Evolutionary conservation across 179 eudicot species (phyloP).

Genomic region (Sideroxylon spinosum): DNA sequence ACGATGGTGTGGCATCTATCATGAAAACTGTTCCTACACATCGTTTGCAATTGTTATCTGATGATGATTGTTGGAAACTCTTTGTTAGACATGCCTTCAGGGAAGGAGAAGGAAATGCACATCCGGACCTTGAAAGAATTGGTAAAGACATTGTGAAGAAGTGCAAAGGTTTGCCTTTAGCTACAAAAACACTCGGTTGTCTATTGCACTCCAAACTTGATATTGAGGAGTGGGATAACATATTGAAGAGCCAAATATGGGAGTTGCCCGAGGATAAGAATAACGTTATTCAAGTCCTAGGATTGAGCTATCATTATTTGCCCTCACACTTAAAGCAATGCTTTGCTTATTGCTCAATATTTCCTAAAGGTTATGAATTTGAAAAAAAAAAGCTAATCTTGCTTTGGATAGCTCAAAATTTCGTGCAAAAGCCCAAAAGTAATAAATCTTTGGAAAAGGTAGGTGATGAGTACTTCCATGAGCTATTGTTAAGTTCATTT

Average conservation of each 20-base stretch:
- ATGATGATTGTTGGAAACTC: not conserved
- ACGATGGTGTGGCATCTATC: not conserved
- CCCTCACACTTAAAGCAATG: constrained; percentile 32
- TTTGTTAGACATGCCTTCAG: not conserved
- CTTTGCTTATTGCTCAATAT: constrained; percentile 29
- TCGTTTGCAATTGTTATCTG: not conserved
- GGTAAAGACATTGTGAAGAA: not conserved
- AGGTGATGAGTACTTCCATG: not conserved
- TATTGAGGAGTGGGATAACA: not conserved
- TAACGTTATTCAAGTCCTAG: constrained; percentile 20
- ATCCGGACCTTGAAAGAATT: not conserved
- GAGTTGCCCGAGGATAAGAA: not conserved
- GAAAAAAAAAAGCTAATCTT: constrained; percentile 5
- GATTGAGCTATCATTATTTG: constrained; percentile 26
- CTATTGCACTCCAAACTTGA: not conserved
- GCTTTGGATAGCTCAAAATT: constrained; percentile 12
- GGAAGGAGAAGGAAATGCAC: not conserved
- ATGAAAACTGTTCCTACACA: not conserved
- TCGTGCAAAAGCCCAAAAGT: not conserved
- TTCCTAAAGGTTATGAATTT: constrained; percentile 24
- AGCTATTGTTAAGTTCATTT: not conserved
- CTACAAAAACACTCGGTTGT: not conserved
- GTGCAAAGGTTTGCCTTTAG: not conserved
- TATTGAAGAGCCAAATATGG: not conserved
- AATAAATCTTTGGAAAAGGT: not conserved